Conservation (phyloP, 2,329 filamentous ascomycete genomes). For the Sclerotinia sclerotiorum region DNA sequence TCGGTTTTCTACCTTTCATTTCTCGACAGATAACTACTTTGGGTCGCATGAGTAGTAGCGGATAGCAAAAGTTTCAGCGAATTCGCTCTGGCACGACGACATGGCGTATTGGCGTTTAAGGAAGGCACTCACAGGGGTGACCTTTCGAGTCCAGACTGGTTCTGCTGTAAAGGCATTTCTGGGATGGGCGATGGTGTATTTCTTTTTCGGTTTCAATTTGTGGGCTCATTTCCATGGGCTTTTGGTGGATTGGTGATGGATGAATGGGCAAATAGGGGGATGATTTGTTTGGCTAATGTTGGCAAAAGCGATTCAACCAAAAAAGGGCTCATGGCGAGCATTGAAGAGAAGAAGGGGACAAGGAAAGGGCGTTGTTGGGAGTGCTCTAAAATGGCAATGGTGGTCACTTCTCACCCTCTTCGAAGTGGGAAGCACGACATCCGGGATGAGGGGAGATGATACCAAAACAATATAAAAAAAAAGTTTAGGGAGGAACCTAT, state of each 20-base stretch:
- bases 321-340: background rate
- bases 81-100: conserved; percentile 39
- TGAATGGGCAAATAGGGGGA: conserved; percentile 3
- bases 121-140: conserved; percentile 34
- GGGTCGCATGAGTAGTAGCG: conserved; percentile 36
- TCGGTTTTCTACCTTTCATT: conserved; percentile 24
- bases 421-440: conserved; percentile 35
- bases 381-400: conserved; percentile 30
- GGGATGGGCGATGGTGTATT: conserved; percentile 37
- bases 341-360: conserved; percentile 28
- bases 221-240: conserved; percentile 31
- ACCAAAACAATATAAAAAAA: conserved; percentile 30
- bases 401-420: conserved; percentile 36
- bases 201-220: conserved; percentile 28
- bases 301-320: conserved; percentile 26
- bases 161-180: conserved; percentile 36
- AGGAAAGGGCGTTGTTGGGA: conserved; percentile 27
- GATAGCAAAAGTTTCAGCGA: conserved; percentile 41
- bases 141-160: conserved; percentile 34
- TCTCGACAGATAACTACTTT: conserved; percentile 31
- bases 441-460: conserved; percentile 26
- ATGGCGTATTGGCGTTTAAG: conserved; percentile 37
- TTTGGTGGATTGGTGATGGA: conserved; percentile 26
- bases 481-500: conserved; percentile 29
- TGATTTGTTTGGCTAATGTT: conserved; percentile 26